Percentiles rank a stretch among this genome's conserved stretches.
These are phyloP conservation scores for Irineochytrium annulatum DNA, from an alignment of 192 early-diverging fungal species.

Conservation along the genomic window DNA sequence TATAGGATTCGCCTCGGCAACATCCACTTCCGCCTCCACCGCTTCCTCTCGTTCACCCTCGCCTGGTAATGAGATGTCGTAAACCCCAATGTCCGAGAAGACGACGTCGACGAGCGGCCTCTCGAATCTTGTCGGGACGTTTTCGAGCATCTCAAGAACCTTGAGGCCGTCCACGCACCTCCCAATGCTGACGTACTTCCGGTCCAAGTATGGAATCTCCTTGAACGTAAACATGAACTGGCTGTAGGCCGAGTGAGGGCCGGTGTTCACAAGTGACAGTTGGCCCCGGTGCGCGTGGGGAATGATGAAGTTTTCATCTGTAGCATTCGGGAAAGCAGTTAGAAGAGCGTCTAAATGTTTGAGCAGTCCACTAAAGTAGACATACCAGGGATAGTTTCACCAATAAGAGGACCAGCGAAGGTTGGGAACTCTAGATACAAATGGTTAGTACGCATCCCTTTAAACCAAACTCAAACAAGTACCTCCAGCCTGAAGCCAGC, in stretches of 20 bases:
- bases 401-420: constrained; percentile 4
- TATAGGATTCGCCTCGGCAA: too few species aligned
- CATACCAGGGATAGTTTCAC: not conserved
- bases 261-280: constrained; percentile 39
- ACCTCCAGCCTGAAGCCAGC: constrained; percentile 46
- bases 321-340: not conserved
- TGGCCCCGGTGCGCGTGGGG: constrained; percentile 35
- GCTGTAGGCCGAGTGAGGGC: constrained; percentile 36
- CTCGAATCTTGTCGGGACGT: constrained; percentile 29
- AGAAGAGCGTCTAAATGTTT: not conserved
- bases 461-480: not conserved
- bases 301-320: constrained; percentile 54
- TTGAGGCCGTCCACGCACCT: constrained; percentile 38
- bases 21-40: too few species aligned
- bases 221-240: constrained; percentile 44
- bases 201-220: constrained; percentile 45
- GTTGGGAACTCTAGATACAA: not conserved
- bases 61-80: too few species aligned
- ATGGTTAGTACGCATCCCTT: not conserved
- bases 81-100: not conserved
- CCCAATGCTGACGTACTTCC: constrained; percentile 45
- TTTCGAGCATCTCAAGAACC: constrained; percentile 29
- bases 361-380: not conserved
- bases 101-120: constrained; percentile 18
- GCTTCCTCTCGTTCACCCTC: too few species aligned